Percentiles rank a stretch among this genome's conserved stretches.
Conservation (phyloP, 148 eudicot species). For the Dianthus caryophyllus region DNA sequence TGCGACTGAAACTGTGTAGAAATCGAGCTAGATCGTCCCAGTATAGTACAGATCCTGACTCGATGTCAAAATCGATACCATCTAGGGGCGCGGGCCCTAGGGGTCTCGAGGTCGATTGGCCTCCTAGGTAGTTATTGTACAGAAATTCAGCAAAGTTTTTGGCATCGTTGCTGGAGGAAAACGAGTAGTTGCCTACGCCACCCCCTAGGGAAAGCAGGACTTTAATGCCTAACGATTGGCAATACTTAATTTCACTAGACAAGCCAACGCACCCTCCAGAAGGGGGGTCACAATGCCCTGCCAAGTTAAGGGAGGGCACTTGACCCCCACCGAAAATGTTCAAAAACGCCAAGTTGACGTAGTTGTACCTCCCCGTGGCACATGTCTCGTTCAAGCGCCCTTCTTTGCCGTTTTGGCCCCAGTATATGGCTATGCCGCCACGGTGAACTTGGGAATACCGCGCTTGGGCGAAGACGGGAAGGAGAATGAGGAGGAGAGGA, state of each 20-base stretch:
- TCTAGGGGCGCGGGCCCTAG: constrained; percentile 37
- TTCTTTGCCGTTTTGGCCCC: constrained; percentile 47
- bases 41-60: constrained; percentile 31
- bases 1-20: constrained; percentile 14
- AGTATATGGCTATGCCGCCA: constrained; percentile 43
- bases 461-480: constrained; percentile 27
- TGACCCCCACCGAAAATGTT: constrained; percentile 45
- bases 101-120: constrained; percentile 30
- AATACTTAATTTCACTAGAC: constrained; percentile 32
- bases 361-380: constrained; percentile 36
- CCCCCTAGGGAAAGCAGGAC: constrained; percentile 45
- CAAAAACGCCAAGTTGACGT: constrained; percentile 41
- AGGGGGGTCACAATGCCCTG: constrained; percentile 44
- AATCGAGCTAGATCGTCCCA: constrained; percentile 38
- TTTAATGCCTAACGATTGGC: constrained; percentile 38
- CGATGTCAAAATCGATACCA: constrained; percentile 46
- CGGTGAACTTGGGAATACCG: neutral
- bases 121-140: constrained; percentile 36
- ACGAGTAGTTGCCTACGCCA: constrained; percentile 43
- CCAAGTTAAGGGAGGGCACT: constrained; percentile 37
- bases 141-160: constrained; percentile 29
- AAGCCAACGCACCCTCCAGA: constrained; percentile 35
- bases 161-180: constrained; percentile 36
- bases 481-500: constrained; percentile 28
- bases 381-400: constrained; percentile 42